Evolutionary conservation across 73 alveolate species (phyloP).

Genomic region (Paramecium primaurelia): DNA sequence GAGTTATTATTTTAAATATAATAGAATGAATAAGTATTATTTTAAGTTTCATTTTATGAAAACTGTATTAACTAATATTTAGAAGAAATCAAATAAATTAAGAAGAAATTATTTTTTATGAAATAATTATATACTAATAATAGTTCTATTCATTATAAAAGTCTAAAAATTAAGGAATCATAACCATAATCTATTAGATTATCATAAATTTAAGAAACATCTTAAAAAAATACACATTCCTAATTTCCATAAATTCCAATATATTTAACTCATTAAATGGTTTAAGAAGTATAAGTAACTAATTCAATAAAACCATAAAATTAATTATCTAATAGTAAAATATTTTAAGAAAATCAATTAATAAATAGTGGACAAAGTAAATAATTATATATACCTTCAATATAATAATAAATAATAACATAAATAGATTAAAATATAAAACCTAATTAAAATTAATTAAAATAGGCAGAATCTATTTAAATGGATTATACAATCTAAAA

Average conservation of each 20-base stretch:
- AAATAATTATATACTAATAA: not conserved
- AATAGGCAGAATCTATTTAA: not conserved
- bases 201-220: not conserved
- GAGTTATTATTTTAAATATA: not conserved
- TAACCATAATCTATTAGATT: not conserved
- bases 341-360: not conserved
- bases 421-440: not conserved
- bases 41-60: not conserved
- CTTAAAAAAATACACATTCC: not conserved
- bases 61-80: not conserved
- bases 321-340: not conserved
- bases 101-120: not conserved
- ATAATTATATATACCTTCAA: not conserved
- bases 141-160: not conserved
- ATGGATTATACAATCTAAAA: not conserved
- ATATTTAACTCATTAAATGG: not conserved
- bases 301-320: not conserved
- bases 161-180: not conserved
- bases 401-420: not conserved
- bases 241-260: not conserved
- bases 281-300: not conserved
- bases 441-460: not conserved
- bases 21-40: not conserved
- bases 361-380: not conserved
- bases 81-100: not conserved